phyloP scores from a whole-genome alignment of 805 yeast genomes.

The Saturnispora quitensis region DNA sequence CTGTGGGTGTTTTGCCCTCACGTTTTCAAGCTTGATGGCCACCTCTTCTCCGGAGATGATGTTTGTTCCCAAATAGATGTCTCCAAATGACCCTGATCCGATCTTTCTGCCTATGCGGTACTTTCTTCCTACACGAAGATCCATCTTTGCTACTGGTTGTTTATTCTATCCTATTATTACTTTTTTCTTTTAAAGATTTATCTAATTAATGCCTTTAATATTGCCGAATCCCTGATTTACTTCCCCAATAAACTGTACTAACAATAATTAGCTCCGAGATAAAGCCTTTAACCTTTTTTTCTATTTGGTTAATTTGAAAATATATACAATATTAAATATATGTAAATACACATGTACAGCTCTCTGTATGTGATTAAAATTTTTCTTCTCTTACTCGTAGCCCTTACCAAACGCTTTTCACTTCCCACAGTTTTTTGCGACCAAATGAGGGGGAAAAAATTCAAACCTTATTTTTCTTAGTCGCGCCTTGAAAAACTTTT shows the following conservation, averaged over 20 bases:
- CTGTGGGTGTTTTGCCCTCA: constrained; percentile 92
- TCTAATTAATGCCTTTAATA: background rate
- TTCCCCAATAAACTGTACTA: background rate
- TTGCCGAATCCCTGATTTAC: background rate
- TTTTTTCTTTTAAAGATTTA: background rate
- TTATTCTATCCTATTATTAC: background rate
- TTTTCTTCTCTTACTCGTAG: background rate
- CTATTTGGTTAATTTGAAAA: background rate
- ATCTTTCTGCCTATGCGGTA: constrained; percentile 90
- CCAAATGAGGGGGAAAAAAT: background rate
- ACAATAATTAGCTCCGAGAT: background rate
- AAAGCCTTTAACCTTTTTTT: background rate
- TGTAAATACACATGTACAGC: background rate
- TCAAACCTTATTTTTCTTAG: too few species aligned
- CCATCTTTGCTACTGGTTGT: constrained; percentile 28
- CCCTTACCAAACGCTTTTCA: background rate
- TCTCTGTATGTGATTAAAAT: background rate
- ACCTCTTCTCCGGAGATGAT: constrained; percentile 95
- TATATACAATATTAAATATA: too few species aligned
- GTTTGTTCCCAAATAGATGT: constrained; percentile 87
- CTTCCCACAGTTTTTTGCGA: background rate
- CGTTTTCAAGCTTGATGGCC: constrained; percentile 88
- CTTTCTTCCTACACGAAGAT: constrained; percentile 86
- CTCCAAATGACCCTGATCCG: constrained; percentile 97
- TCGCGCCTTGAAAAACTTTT: background rate